Evolutionary conservation across 139 green algal species (phyloP).

Genomic region (Astrephomene gubernaculifera): DNA sequence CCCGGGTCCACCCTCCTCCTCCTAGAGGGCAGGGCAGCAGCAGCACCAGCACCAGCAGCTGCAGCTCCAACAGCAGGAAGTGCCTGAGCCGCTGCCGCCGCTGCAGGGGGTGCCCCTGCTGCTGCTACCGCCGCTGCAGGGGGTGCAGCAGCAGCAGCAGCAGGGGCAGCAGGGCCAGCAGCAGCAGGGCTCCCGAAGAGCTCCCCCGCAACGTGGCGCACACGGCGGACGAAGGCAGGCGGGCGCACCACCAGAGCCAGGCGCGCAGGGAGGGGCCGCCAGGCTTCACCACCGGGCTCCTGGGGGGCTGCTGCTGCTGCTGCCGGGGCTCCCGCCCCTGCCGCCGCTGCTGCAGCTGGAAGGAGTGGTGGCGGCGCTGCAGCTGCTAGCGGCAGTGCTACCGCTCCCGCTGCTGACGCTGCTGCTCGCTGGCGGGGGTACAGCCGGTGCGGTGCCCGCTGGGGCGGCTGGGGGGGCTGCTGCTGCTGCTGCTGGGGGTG

Average conservation of each 20-base stretch:
- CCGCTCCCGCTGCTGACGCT: neutral
- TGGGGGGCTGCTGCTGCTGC: neutral
- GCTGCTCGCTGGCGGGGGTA: no score
- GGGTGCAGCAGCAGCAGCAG: neutral
- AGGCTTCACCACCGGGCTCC: neutral
- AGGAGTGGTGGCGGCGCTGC: neutral
- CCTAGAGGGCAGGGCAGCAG: no score
- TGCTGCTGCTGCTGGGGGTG: neutral
- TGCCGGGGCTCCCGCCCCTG: neutral
- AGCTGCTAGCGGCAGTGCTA: neutral
- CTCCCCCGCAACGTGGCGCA: no score
- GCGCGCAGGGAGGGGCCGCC: no score
- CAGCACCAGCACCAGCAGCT: neutral
- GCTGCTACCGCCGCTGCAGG: neutral
- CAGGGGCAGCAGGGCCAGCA: neutral
- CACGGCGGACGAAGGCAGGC: no score
- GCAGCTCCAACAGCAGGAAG: neutral
- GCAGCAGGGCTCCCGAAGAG: no score
- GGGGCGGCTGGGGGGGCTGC: neutral
- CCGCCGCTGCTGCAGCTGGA: neutral
- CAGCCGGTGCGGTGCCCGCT: neutral
- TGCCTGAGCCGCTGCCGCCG: neutral
- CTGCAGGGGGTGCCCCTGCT: neutral
- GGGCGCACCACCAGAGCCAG: no score
- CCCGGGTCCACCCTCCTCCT: no score